Evolutionary conservation across 2,329 filamentous ascomycete genomes (phyloP), one percentile per base, ranked within the genome.

Genomic region (Aspergillus cejpii): DNA sequence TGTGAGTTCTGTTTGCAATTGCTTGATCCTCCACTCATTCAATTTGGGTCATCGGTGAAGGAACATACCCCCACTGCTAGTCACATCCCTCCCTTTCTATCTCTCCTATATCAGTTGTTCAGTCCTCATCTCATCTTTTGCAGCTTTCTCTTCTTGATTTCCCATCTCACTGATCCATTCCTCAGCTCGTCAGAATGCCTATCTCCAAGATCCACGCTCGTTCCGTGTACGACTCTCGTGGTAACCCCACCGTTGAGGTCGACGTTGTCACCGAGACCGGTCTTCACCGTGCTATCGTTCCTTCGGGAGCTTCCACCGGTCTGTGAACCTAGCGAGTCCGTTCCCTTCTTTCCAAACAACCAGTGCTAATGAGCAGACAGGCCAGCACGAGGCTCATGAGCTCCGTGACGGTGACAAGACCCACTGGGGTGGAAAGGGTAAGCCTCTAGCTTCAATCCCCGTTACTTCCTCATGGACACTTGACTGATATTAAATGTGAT

Each of bases 231-330:
- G 92, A 98, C 81, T 97, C 92, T 72, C 91, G 92, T 60, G 81
- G 81, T 70, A 98, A 98, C 84, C 92, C 92, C 66, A 98, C 92
- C 69, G 91, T 96, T 67, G 91, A 97, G 80, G 91, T 97, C 65
- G 91, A 96, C 71, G 82, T 96, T 62, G 85, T 94, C 75, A 96
- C 90, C 62, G 88, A 94, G 77, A 94, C 86, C 63, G 91, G 91
- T 67, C 84, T 97, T 54, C 90, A 96, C 83, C 89, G 91, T 68
- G 90, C 91, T 70, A 96, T 96, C 69, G 91, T 97, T 54, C 91
- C 91, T 64, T 96, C 90, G 57, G 91, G 91, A 71, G 91, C 91
- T 65, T 96, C 91, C 62, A 96, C 90, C 64, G 89, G 85, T 90
- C 71, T 67, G 83, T 78, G n/a, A n/a, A n/a, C 39, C 20, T 21